Evolutionary conservation across 2,329 filamentous ascomycete species (phyloP).

Genomic region (Calonectria henricotiae): DNA sequence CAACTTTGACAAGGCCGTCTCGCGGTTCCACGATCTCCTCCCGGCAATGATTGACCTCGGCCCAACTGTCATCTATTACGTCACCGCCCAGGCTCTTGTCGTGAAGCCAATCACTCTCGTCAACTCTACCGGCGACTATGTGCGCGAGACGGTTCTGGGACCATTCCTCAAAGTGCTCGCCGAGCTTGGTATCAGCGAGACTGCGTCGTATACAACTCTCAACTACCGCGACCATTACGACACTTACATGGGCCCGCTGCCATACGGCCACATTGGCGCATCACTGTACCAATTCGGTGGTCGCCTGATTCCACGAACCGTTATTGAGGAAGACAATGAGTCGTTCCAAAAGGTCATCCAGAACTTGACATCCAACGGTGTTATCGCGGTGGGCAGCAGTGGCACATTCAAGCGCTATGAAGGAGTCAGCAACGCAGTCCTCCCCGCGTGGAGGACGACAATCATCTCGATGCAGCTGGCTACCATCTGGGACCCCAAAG

Average conservation of each 20-base stretch:
- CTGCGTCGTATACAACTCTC: conserved; percentile 52
- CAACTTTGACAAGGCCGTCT: conserved; percentile 43
- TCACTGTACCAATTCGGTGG: conserved; percentile 57
- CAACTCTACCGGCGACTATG: conserved; percentile 60
- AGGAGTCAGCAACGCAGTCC: conserved; percentile 58
- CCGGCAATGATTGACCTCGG: conserved; percentile 65
- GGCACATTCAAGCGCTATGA: conserved; percentile 53
- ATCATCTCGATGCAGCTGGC: conserved; percentile 55
- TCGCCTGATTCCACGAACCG: conserved; percentile 57
- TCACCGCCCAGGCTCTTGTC: conserved; percentile 55
- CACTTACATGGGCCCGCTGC: conserved; percentile 58
- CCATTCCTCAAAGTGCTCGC: conserved; percentile 59
- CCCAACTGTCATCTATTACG: conserved; percentile 62
- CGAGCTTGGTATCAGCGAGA: conserved; percentile 48
- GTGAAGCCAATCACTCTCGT: conserved; percentile 65
- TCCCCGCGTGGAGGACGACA: conserved; percentile 58
- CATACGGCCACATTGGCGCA: conserved; percentile 56
- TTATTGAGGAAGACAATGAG: conserved; percentile 53
- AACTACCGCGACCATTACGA: conserved; percentile 54
- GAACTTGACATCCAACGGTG: conserved; percentile 54
- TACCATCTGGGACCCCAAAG: conserved; percentile 49
- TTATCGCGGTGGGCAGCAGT: conserved; percentile 54
- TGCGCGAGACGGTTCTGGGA: conserved; percentile 58
- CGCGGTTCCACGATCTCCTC: conserved; percentile 52
- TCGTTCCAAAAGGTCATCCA: conserved; percentile 53